Evolutionary conservation across 805 yeast species (phyloP), one percentile per base, ranked within the genome.

Genomic region (Ogataea paraovalis): DNA sequence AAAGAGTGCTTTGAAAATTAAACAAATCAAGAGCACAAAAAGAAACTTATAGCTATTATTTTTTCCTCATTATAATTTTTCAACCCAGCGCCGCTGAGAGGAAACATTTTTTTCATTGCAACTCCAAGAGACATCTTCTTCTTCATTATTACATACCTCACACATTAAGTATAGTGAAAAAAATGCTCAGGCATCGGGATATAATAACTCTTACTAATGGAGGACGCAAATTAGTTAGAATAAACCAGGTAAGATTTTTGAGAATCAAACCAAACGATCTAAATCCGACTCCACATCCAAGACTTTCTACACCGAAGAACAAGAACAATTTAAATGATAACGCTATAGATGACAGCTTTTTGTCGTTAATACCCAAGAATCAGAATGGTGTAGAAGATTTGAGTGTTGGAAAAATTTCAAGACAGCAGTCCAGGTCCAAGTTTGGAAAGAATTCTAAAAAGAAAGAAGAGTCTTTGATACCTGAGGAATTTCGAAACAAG

Each of bases 401-500:
- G 16, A 16, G 13, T 16, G 3, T 34, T 34, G 38, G 38, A 16
- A 34, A 20, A 34, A 39, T 14, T 14, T 7, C 21, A 23, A 22
- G 19, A 23, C 18, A 4, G 4, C 14, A 34, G 4, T 39, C 43
- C 13, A 27, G 36, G 28, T 41, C 33, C 18, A 41, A 41, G 19
- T 28, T 28, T 8, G 20, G 23, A 3, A 41, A 28, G 13, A n/a
- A 8, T 14, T 7, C 25, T 2, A 5, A 18, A 14, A 30, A 41
- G 16, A 30, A 19, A 30, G 25, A 12, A 22, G 40, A 18, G 6
- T 12, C 44, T 19, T n/a, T 25, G 8, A 16, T 42, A 42, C 20
- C 42, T 21, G 44, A 38, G 21, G 44, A 38, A 32, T 30, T 36
- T 3, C 33, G 44, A 5, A 42, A 44, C 34, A 61, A 64, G 47